Evolutionary conservation across 768 basidiomycete genomes (phyloP).

Genomic region (Russula emetica): DNA sequence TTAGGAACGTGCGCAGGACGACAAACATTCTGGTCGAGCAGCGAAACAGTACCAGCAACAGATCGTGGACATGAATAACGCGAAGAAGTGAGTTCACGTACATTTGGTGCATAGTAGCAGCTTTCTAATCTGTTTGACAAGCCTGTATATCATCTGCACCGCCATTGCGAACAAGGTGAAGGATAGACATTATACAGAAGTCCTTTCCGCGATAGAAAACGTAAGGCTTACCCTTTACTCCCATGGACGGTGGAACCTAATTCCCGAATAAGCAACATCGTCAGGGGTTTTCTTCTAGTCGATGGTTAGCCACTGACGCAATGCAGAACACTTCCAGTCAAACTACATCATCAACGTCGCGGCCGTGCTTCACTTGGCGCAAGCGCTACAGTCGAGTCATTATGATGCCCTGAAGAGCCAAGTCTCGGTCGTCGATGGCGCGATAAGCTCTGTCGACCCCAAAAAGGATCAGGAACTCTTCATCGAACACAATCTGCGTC

Average conservation of each 20-base stretch:
- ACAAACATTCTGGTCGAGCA: constrained; percentile 69
- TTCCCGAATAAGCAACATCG: constrained; percentile 57
- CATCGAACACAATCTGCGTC: constrained; percentile 63
- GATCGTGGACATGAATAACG: constrained; percentile 68
- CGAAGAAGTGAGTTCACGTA: constrained; percentile 60
- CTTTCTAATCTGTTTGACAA: constrained; percentile 32
- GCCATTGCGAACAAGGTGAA: constrained; percentile 66
- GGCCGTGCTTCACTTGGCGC: constrained; percentile 53
- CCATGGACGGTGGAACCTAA: constrained; percentile 7
- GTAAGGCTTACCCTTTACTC: constrained; percentile 42
- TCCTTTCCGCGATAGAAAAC: constrained; percentile 66
- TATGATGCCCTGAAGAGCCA: constrained; percentile 54
- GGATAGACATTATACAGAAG: constrained; percentile 64
- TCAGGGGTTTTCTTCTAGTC: constrained; percentile 35
- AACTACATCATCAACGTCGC: constrained; percentile 54
- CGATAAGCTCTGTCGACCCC: constrained; percentile 51
- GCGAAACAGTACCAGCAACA: constrained; percentile 75
- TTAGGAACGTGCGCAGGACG: constrained; percentile 64
- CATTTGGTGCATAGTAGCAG: constrained; percentile 6
- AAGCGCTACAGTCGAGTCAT: constrained; percentile 55
- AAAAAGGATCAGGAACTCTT: constrained; percentile 65
- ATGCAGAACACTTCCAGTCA: constrained; percentile 64
- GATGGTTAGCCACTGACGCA: constrained; percentile 16
- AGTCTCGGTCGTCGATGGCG: constrained; percentile 43
- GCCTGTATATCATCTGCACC: constrained; percentile 67